A percentile compares a stretch with the other conserved stretches of the same genome.
These are phyloP conservation scores for Scenedesmus sp. DNA, from an alignment of 163 green algal genomes.

Conservation along the genomic window DNA sequence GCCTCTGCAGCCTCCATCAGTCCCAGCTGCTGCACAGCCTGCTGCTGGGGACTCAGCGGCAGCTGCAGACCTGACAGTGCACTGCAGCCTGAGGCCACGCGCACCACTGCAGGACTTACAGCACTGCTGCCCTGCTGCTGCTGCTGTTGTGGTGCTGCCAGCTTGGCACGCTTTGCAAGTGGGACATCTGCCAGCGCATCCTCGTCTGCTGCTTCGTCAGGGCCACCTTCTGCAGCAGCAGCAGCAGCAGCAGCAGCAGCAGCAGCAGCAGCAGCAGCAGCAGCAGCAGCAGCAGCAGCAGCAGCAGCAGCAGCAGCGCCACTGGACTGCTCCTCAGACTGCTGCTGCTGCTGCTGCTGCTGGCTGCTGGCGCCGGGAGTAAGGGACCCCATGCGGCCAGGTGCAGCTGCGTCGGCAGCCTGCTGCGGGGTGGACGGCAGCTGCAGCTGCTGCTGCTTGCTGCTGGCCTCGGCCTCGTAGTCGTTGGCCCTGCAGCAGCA, in stretches of 20 bases:
- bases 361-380: background rate
- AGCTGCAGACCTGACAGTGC: background rate
- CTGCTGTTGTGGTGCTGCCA: background rate
- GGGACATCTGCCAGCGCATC: background rate
- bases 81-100: background rate
- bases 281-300: background rate
- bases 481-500: conserved; percentile 3
- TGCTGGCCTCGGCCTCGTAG: conserved; percentile 8
- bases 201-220: background rate
- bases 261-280: background rate
- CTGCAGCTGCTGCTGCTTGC: conserved; percentile 14
- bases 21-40: background rate
- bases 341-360: conserved; percentile 21
- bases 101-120: background rate
- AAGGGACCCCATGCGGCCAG: background rate
- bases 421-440: conserved; percentile 7
- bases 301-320: background rate
- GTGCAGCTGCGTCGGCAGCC: background rate
- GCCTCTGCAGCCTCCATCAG: conserved; percentile 35
- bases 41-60: background rate
- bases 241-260: background rate
- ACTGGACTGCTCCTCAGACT: background rate
- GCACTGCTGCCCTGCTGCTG: background rate
- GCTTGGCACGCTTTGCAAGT: conserved; percentile 21
- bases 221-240: background rate